These are phyloP conservation scores for Ettlia oleoabundans DNA, from an alignment of 139 green algal genomes.

Conservation along the genomic window DNA sequence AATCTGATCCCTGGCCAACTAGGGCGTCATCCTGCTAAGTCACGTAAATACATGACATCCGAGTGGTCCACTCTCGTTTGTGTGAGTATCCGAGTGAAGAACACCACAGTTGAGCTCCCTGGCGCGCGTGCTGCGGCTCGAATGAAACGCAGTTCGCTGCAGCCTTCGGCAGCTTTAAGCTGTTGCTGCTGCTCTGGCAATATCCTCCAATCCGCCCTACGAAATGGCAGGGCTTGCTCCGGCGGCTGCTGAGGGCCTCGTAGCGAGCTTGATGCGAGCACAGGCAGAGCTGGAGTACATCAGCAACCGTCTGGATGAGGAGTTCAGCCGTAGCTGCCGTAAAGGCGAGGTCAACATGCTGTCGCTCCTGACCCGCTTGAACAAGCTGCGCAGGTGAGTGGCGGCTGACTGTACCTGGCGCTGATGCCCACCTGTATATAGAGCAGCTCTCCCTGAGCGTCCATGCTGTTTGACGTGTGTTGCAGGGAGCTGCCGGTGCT, in stretches of 20 bases:
- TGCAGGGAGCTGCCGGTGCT: conserved; percentile 29
- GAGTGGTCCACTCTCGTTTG: no score
- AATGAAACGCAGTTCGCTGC: no score
- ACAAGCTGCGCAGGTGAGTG: conserved; percentile 32
- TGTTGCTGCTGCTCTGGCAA: no score
- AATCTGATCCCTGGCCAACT: no score
- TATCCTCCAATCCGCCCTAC: not conserved
- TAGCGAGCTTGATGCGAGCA: conserved; percentile 19
- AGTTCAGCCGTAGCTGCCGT: conserved; percentile 20
- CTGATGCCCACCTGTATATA: no score
- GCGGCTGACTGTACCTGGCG: no score
- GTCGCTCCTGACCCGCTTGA: conserved; percentile 28
- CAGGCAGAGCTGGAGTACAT: conserved; percentile 30
- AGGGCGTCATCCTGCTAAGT: no score
- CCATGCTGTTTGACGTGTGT: not conserved
- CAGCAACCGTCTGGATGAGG: conserved; percentile 23
- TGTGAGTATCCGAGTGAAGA: no score
- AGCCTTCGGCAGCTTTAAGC: no score
- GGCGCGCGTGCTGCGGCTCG: no score
- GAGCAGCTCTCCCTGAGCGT: not conserved
- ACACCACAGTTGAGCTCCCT: no score
- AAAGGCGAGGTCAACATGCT: conserved; percentile 29
- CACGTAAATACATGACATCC: no score
- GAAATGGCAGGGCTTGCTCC: conserved; percentile 4
- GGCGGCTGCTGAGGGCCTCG: conserved; percentile 14